Conservation (phyloP, 1,284 basidiomycete genomes). For the Cutaneotrichosporon dermatis region DNA sequence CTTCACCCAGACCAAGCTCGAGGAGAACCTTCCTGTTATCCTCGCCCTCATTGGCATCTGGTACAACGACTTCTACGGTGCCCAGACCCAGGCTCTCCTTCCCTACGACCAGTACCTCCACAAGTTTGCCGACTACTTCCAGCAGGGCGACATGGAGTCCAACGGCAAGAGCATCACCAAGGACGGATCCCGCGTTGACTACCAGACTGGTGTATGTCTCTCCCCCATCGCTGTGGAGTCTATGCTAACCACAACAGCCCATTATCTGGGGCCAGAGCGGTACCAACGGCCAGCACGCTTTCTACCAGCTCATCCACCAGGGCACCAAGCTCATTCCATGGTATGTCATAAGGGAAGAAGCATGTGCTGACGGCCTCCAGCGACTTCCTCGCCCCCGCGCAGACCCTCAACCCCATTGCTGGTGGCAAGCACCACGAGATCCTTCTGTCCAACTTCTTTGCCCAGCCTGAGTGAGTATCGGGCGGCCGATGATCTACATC, state of each 20-base stretch:
- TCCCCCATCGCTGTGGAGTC: not conserved
- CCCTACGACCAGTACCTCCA: slow-evolving; percentile 99
- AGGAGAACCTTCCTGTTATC: slow-evolving; percentile 88
- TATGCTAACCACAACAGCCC: slow-evolving; percentile 56
- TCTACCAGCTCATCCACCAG: slow-evolving; percentile 97
- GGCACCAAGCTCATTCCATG: slow-evolving; percentile 84
- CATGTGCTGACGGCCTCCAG: slow-evolving; percentile 39
- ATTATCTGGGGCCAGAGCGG: slow-evolving; percentile 99
- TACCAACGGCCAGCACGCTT: slow-evolving; percentile 98
- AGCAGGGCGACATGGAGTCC: slow-evolving; percentile 99
- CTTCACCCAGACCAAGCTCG: slow-evolving; percentile 81
- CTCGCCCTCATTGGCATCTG: slow-evolving; percentile 90
- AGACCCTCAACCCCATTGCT: slow-evolving; percentile 85
- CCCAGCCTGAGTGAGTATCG: slow-evolving; percentile 69
- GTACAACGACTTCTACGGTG: slow-evolving; percentile 97
- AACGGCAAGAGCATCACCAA: slow-evolving; percentile 98
- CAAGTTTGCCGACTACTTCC: slow-evolving; percentile 99
- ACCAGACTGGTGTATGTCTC: slow-evolving; percentile 82
- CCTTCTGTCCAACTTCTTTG: slow-evolving; percentile 95
- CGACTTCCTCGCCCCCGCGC: slow-evolving; percentile 93
- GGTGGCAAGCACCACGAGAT: slow-evolving; percentile 93
- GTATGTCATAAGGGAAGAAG: slow-evolving; percentile 26
- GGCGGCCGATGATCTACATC: too few relatives aligned
- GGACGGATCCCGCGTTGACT: slow-evolving; percentile 82
- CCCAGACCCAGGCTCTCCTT: slow-evolving; percentile 90